Base-by-base conservation (phyloP, 495 filamentous ascomycete genomes). In the Penicillium samsonianum region DNA sequence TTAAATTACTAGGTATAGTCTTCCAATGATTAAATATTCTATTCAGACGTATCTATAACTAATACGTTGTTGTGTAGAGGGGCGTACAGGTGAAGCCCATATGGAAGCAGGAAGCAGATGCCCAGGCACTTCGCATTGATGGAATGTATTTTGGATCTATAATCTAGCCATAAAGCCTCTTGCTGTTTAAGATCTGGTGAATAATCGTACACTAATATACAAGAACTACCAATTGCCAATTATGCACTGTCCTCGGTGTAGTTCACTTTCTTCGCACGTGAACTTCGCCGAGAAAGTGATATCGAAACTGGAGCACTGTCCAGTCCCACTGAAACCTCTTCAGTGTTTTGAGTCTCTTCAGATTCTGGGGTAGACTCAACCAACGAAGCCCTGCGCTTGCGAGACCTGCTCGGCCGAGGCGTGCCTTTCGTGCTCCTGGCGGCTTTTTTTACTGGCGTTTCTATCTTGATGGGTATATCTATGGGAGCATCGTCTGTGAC, bases 181-280 rank as follows among this genome's bases (percentile, higher is more conserved):
- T 6, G 14, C 10, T 37, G 1, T 8, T n/a, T 16, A 3, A 37
- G 3, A 14, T 35, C 12, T 50, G 22, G 4, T 4, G 7, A 19
- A 37, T 5, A 41, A 41, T 37, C 16, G 28, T 50, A 50, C 50
- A 55, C 4, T 28, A 28, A 45, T 46, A 54, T 54, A 37, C 19
- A 40, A 10, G 45, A 16, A 60, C 43, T 60, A 23, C 31, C 10
- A n/a, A 38, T 31, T 22, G 37, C 47, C 35, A 59, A 53, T 50
- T 71, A 68, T 22, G 57, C 58, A 44, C 68, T 69, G 22, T 77
- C 75, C 50, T 82, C 79, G n/a, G 72, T 64, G 60, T 82, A 81
- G 33, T 70, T 78, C 14, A 80, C 67, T 58, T 74, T 75, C 57
- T 78, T 79, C 28, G 71, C 67, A 2, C 74, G 73, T 33, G 55